These are phyloP conservation scores for Barnettozyma hawaiiensis DNA, from an alignment of 1,139 yeast genomes.

Conservation along the genomic window DNA sequence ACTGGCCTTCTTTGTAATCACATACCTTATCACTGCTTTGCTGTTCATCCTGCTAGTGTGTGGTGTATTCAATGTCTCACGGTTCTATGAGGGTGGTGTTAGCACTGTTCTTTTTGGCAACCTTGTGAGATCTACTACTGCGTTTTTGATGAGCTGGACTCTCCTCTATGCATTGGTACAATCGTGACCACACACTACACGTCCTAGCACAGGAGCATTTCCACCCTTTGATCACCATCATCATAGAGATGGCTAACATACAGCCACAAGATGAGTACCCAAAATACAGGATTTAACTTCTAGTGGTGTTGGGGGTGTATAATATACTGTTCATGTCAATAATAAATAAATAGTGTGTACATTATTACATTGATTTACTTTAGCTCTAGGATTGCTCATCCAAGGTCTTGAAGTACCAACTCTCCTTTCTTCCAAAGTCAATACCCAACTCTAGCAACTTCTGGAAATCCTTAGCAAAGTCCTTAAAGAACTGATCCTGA, in stretches of 20 bases:
- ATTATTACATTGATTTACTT: no score
- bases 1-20: conserved; percentile 48
- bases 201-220: no score
- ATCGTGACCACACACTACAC: conserved; percentile 16
- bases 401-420: conserved; percentile 56
- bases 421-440: conserved; percentile 41
- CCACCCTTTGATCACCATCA: no score
- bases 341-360: neutral
- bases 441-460: conserved; percentile 75
- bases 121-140: conserved; percentile 54
- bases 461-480: conserved; percentile 64
- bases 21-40: conserved; percentile 41
- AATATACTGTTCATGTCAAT: neutral
- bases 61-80: conserved; percentile 36
- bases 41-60: conserved; percentile 41
- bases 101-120: conserved; percentile 53
- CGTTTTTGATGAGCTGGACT: conserved; percentile 83
- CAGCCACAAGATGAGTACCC: no score
- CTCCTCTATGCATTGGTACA: conserved; percentile 61
- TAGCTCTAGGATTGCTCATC: conserved; percentile 48
- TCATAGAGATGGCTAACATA: no score
- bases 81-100: conserved; percentile 50
- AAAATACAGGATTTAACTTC: no score
- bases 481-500: conserved; percentile 61
- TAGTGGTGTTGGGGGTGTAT: no score